These are phyloP conservation scores for Lactuca sativa DNA, from an alignment of 129 eudicot genomes.

Conservation along the genomic window DNA sequence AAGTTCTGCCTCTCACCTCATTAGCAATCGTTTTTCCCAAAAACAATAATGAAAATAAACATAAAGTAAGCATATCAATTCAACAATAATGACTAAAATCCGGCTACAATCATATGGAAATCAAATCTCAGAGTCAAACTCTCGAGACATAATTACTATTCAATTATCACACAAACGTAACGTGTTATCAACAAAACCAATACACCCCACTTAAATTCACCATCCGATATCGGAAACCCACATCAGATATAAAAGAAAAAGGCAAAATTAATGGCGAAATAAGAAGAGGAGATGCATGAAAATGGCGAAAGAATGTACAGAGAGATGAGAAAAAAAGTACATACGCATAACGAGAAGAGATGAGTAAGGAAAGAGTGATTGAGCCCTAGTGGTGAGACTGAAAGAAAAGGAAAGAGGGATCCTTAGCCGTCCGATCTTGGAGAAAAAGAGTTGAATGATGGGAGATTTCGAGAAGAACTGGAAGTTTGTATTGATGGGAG, in stretches of 20 bases:
- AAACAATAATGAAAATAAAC: neutral
- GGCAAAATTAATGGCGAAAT: neutral
- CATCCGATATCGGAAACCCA: slow-evolving; percentile 4
- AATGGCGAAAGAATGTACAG: slow-evolving; percentile 21
- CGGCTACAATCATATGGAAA: slow-evolving; percentile 12
- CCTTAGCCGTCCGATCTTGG: slow-evolving; percentile 52
- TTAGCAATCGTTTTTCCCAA: neutral
- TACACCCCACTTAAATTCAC: slow-evolving; percentile 14
- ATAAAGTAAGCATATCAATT: neutral
- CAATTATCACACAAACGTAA: slow-evolving; percentile 6
- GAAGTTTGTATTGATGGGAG: slow-evolving; percentile 3
- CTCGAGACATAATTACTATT: neutral
- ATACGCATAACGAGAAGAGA: slow-evolving; percentile 14
- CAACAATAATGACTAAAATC: slow-evolving; percentile 9
- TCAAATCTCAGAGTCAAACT: slow-evolving; percentile 16
- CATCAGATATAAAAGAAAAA: neutral
- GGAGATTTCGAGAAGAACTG: slow-evolving; percentile 21
- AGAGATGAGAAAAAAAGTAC: slow-evolving; percentile 1
- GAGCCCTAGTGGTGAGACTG: slow-evolving; percentile 41
- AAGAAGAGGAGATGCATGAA: slow-evolving; percentile 38
- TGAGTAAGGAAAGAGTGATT: slow-evolving; percentile 6
- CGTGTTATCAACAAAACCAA: slow-evolving; percentile 13
- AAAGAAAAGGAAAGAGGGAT: slow-evolving; percentile 31
- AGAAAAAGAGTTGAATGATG: slow-evolving; percentile 26
- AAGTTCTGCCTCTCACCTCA: neutral